These are phyloP conservation scores for Kwoniella sp. DNA, from an alignment of 768 basidiomycete species.

Conservation along the genomic window DNA sequence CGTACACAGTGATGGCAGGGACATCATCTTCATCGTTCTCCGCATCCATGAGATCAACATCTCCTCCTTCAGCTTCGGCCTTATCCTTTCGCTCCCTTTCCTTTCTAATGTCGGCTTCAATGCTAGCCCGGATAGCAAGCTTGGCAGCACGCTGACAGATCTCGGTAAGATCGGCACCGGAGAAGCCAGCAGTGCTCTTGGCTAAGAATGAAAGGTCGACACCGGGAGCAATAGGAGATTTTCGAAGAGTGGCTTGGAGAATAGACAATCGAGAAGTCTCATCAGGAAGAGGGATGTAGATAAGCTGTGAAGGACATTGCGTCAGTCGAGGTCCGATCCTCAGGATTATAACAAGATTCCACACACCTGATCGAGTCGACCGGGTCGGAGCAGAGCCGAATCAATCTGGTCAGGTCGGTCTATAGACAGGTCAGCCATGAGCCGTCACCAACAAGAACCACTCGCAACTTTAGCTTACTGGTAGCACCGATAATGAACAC, in stretches of 20 bases:
- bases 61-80: slow-evolving; percentile 71
- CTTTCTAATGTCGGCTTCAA: slow-evolving; percentile 82
- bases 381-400: slow-evolving; percentile 93
- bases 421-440: slow-evolving; percentile 47
- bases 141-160: slow-evolving; percentile 98
- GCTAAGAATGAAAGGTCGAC: slow-evolving; percentile 86
- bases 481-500: slow-evolving; percentile 96
- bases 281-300: slow-evolving; percentile 98
- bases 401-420: slow-evolving; percentile 95
- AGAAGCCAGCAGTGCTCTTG: slow-evolving; percentile 94
- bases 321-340: not conserved
- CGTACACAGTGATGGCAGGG: slow-evolving; percentile 76
- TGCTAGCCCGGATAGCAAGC: slow-evolving; percentile 90
- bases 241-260: slow-evolving; percentile 85
- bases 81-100: slow-evolving; percentile 77
- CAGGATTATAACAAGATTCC: not conserved
- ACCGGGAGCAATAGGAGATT: slow-evolving; percentile 78
- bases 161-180: slow-evolving; percentile 99
- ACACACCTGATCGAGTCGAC: slow-evolving; percentile 78
- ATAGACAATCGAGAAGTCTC: slow-evolving; percentile 88
- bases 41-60: slow-evolving; percentile 63
- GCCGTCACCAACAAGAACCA: slow-evolving; percentile 66
- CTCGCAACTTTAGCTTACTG: slow-evolving; percentile 72
- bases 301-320: slow-evolving; percentile 69
- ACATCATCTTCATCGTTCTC: slow-evolving; percentile 82